Evolutionary conservation across 2,329 filamentous ascomycete genomes (phyloP), one percentile per base, ranked within the genome.

Genomic region (Colletotrichum sp.): DNA sequence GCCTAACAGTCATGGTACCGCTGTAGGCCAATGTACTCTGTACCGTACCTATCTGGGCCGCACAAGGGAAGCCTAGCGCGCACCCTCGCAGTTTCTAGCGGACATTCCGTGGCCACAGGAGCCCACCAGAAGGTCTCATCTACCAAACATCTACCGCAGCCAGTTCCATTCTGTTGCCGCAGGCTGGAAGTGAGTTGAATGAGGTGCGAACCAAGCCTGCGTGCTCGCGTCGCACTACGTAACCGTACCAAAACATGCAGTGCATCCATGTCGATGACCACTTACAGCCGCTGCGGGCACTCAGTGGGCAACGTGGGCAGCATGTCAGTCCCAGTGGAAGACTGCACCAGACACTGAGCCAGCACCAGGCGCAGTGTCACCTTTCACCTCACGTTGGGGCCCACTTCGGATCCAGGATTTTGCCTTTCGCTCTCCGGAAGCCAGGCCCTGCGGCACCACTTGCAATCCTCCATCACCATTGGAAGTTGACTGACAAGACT

Each of bases 321-420:
- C 24, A 68, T 43, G 70, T 64, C 59, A 68, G 63, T 63, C 48
- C 36, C 24, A 24, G 55, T 59, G 43, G 43, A 21, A 59, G 55
- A 30, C 59, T 24, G 18, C 7, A 34, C 8, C 18, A n/a, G 14
- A 18, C 30, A 24, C 18, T 32, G 26, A 21, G 30, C 30, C 28
- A 32, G 26, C 59, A 61, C 63, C 48, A 61, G 48, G 43, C 32
- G 52, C n/a, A 61, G 59, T 61, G 60, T 60, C 59, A 68, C 59
- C 68, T 70, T 57, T 72, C 70, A 68, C 55, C 18, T 69, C 67
- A 57, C 28, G 28, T 48, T 32, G 59, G 60, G 61, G 36, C 55
- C 74, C 66, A 76, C 71, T 63, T 74, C 36, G 66, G 52, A 64
- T 68, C 65, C 74, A 76, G 73, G 64, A 75, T 75, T 68, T 63